Base-by-base conservation (phyloP, 148 eudicot genomes). In the Dysphania ambrosioides region DNA sequence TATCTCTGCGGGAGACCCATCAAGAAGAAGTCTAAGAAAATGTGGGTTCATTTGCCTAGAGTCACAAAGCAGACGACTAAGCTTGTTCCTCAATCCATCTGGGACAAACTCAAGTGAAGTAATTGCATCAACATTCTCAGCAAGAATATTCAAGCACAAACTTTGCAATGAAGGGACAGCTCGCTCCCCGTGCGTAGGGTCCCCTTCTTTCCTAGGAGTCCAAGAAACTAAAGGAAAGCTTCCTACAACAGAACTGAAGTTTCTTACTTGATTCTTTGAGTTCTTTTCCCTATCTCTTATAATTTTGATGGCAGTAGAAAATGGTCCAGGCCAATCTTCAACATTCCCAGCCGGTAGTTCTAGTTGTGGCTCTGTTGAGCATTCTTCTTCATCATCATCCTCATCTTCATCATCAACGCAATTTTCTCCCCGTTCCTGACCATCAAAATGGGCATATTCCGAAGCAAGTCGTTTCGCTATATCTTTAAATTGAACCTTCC, bases 241-340 rank as follows among this genome's bases (percentile, higher is more conserved):
- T 34, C 75, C 78, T 78, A 72, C 76, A 29, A 59, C 72, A 29
- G 59, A 29, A 68, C 58, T 34, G 12, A 69, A 41, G 34, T 44
- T 70, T 34, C 74, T 71, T 27, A 61, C 80, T 72, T 70, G 76
- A 27, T 13, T 19, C 30, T 61, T 75, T 74, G 19, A 61, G 32
- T 83, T 88, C 72, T 70, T 72, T 70, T 80, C 84, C 34, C 98
- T 84, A 69, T 91, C 97, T 80, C 61, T 83, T 24, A 91, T 81
- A 71, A 89, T 91, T 77, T 91, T 91, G 93, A 91, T 81, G 55
- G 98, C 98, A 57, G 97, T 89, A 0, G 96, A 89, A 82, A 91
- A 94, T 15, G 98, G 98, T 65, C 98, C 98, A 21, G 98, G 97
- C 97, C 96, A 88, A 78, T 91, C 96, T 72, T 91, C 96, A 31